These are phyloP conservation scores for Clavaria fumosa DNA, from an alignment of 768 basidiomycete genomes.

Conservation along the genomic window DNA sequence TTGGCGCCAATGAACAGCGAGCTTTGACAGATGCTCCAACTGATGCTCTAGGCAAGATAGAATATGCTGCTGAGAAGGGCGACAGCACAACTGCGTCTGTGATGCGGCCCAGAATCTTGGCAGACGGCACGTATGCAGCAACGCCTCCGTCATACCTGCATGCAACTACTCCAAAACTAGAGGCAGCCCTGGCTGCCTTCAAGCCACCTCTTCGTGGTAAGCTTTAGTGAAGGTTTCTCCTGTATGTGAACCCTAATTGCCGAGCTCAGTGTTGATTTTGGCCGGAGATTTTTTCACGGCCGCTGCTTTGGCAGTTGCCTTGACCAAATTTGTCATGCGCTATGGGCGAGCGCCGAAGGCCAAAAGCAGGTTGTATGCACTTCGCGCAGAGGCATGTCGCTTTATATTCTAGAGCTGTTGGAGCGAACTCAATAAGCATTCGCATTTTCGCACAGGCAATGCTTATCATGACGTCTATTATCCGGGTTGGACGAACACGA, in stretches of 20 bases:
- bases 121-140: constrained; percentile 96
- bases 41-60: constrained; percentile 28
- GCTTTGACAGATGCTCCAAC: constrained; percentile 58
- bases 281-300: constrained; percentile 98
- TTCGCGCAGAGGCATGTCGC: constrained; percentile 67
- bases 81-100: constrained; percentile 31
- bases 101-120: constrained; percentile 61
- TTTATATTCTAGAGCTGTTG: background rate
- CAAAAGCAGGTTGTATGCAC: constrained; percentile 36
- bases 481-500: constrained; percentile 95
- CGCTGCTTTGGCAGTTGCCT: constrained; percentile 70
- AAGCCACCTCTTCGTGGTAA: constrained; percentile 83
- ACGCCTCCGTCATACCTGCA: constrained; percentile 85
- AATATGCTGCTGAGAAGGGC: constrained; percentile 32
- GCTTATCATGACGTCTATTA: constrained; percentile 95
- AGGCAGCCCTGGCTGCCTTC: constrained; percentile 70
- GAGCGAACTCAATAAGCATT: background rate
- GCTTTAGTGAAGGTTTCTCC: constrained; percentile 10
- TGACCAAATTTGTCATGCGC: constrained; percentile 85
- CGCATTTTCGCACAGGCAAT: constrained; percentile 42
- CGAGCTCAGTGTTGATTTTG: constrained; percentile 53
- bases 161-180: constrained; percentile 43
- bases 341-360: constrained; percentile 42
- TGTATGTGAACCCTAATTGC: constrained; percentile 2
- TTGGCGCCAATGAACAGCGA: constrained; percentile 78